These are phyloP conservation scores for Discostella stelligeroides DNA, from an alignment of 108 stramenopile genomes.

Conservation along the genomic window DNA sequence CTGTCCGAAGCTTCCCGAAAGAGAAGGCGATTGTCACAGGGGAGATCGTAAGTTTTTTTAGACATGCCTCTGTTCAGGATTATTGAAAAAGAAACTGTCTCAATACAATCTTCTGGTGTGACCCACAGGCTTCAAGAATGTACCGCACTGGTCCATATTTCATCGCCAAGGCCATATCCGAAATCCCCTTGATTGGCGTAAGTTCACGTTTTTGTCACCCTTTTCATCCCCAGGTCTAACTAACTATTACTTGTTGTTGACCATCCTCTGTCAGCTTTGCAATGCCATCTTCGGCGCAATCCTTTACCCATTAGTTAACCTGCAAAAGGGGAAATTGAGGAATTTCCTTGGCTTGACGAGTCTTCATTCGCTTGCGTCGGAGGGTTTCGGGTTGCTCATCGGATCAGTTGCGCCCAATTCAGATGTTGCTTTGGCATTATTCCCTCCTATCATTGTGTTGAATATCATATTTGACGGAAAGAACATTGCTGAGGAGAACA, in stretches of 20 bases:
- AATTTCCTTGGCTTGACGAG: constrained; percentile 79
- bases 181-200: constrained; percentile 76
- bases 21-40: constrained; percentile 81
- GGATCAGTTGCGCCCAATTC: constrained; percentile 67
- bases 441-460: constrained; percentile 83
- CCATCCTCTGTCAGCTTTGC: constrained; percentile 45
- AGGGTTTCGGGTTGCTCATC: constrained; percentile 76
- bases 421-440: constrained; percentile 81
- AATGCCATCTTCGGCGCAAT: constrained; percentile 82
- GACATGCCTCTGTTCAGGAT: neutral
- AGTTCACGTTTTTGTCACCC: neutral
- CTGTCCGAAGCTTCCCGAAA: constrained; percentile 84
- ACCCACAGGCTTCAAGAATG: constrained; percentile 54
- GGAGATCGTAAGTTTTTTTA: constrained; percentile 55
- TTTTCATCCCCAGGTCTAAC: neutral
- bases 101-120: too few relatives aligned
- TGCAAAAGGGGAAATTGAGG: constrained; percentile 68
- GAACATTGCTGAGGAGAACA: constrained; percentile 86
- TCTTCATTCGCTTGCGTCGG: constrained; percentile 75
- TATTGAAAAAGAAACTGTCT: too few relatives aligned
- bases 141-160: constrained; percentile 92
- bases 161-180: constrained; percentile 91
- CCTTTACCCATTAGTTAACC: constrained; percentile 79
- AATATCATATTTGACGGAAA: constrained; percentile 92
- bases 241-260: too few relatives aligned